phyloP scores from a whole-genome alignment of 805 yeast species.

The Metschnikowia lunata region DNA sequence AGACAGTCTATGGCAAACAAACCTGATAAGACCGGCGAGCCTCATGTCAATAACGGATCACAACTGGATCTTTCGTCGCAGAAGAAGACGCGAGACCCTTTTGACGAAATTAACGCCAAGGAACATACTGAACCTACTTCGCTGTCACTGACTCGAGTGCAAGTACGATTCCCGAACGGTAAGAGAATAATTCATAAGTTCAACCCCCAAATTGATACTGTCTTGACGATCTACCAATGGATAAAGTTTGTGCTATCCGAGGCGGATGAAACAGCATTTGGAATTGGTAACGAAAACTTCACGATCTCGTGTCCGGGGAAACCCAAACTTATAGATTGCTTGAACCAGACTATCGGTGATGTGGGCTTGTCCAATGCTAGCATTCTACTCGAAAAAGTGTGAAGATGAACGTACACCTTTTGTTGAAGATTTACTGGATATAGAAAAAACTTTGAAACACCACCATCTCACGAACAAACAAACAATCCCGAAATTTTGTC shows the following conservation, averaged over 20 bases:
- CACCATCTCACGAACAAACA: too few relatives aligned
- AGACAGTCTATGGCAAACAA: conserved; percentile 51
- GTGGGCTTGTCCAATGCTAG: conserved; percentile 84
- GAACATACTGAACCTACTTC: conserved; percentile 61
- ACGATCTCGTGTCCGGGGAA: conserved; percentile 31
- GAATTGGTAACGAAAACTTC: conserved; percentile 36
- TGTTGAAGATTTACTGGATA: too few relatives aligned
- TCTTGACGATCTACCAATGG: conserved; percentile 56
- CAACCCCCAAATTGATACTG: conserved; percentile 47
- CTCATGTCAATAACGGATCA: background rate
- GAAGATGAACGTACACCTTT: background rate
- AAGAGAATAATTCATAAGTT: conserved; percentile 72
- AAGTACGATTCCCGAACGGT: conserved; percentile 88
- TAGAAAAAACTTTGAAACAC: too few relatives aligned
- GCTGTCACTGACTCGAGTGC: conserved; percentile 68
- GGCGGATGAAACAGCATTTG: conserved; percentile 45
- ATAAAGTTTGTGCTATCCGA: conserved; percentile 54
- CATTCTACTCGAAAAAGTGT: conserved; percentile 53
- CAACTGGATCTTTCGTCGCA: too few relatives aligned
- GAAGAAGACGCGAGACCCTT: conserved; percentile 35
- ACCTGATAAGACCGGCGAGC: conserved; percentile 5
- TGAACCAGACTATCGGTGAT: conserved; percentile 58
- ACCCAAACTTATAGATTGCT: conserved; percentile 49
- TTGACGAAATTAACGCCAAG: conserved; percentile 46
- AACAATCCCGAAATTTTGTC: too few relatives aligned